phyloP scores from a whole-genome alignment of 305 asterid species.

The Nicotiana rustica region DNA sequence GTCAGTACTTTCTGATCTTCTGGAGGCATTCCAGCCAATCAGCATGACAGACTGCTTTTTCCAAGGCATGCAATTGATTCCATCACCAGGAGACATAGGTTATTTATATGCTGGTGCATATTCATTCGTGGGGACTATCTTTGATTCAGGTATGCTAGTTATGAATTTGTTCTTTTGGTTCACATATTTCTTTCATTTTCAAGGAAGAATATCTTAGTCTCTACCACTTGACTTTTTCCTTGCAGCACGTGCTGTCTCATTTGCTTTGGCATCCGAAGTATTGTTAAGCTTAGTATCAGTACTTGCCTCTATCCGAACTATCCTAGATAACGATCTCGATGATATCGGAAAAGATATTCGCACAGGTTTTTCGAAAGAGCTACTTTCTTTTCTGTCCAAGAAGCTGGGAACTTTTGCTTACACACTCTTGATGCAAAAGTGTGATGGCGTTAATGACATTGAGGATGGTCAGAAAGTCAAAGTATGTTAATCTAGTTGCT shows the following conservation, averaged over 20 bases:
- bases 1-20: conserved; percentile 62
- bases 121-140: conserved; percentile 62
- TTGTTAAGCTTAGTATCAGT: conserved; percentile 69
- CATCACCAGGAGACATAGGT: conserved; percentile 68
- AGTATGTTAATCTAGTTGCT: conserved; percentile 51
- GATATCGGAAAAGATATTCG: conserved; percentile 54
- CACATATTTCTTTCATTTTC: conserved; percentile 21
- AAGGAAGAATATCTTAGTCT: not conserved
- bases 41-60: conserved; percentile 58
- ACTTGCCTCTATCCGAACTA: conserved; percentile 62
- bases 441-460: conserved; percentile 51
- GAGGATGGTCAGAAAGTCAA: conserved; percentile 63
- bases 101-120: conserved; percentile 75
- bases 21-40: conserved; percentile 74
- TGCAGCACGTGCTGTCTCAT: conserved; percentile 73
- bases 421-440: conserved; percentile 71
- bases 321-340: conserved; percentile 46
- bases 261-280: conserved; percentile 77
- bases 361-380: conserved; percentile 55
- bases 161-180: not conserved
- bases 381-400: conserved; percentile 60
- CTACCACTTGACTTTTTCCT: conserved; percentile 36
- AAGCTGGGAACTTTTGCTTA: conserved; percentile 73
- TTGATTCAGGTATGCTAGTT: conserved; percentile 66
- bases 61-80: conserved; percentile 61